These are phyloP conservation scores for Daedalea quercina DNA, from an alignment of 768 basidiomycete species.

Conservation along the genomic window DNA sequence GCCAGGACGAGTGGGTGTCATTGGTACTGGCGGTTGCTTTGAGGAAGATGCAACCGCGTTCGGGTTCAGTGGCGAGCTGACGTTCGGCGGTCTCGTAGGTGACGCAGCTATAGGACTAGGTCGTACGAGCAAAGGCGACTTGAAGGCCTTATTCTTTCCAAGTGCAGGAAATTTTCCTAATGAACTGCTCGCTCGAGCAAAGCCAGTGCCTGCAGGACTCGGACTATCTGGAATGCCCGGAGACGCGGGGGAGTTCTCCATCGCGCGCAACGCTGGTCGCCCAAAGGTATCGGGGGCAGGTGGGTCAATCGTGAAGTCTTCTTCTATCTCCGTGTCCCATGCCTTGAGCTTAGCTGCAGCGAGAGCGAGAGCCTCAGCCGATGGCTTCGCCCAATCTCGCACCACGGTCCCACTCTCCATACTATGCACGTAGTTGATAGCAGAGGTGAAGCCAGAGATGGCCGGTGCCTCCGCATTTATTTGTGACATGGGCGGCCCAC, in stretches of 20 bases:
- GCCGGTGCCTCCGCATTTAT: neutral
- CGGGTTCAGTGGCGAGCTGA: constrained; percentile 18
- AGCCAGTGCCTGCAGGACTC: constrained; percentile 5
- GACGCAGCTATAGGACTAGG: neutral
- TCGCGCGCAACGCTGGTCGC: constrained; percentile 12
- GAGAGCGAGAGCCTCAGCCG: constrained; percentile 17
- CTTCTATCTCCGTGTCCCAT: constrained; percentile 18
- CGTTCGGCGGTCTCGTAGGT: neutral
- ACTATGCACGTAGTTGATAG: neutral
- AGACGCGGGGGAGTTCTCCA: constrained; percentile 14
- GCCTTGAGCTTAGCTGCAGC: constrained; percentile 17
- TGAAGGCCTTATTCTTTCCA: constrained; percentile 20
- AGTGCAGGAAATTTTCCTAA: constrained; percentile 4
- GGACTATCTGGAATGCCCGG: constrained; percentile 12
- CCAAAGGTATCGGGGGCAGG: neutral
- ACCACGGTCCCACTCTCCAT: constrained; percentile 2
- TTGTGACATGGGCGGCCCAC: neutral
- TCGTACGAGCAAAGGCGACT: constrained; percentile 17
- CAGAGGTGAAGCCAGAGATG: constrained; percentile 4
- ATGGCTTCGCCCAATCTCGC: constrained; percentile 15
- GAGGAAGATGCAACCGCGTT: constrained; percentile 1
- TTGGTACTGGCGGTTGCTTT: constrained; percentile 6
- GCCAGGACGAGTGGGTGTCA: constrained; percentile 1
- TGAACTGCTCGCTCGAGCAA: neutral
- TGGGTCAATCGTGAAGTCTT: constrained; percentile 3